Base-by-base conservation (phyloP, 371 early-diverging fungal species). In the Enteropsectra breve region DNA sequence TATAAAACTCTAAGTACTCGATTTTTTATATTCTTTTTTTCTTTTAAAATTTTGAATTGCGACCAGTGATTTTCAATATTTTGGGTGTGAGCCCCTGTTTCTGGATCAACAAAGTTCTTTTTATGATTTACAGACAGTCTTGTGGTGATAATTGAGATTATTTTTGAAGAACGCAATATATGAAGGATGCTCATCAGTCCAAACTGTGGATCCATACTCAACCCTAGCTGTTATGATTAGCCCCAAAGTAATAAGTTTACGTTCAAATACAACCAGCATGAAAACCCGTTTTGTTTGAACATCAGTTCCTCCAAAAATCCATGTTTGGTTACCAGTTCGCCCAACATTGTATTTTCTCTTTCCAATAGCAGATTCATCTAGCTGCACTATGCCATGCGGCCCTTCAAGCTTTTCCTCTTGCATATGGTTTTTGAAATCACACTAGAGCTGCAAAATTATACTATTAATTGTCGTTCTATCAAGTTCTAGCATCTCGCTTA, bases 1-100 rank as follows among this genome's bases (percentile, higher is more conserved):
- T 43, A 43, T 43, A 43, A 15, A 15, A 21, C 15, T 43, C 43
- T 43, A 43, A 43, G 43, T 43, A 43, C 15, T 21, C 15, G 15
- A 43, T 21, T 43, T 43, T 21, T 15, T 15, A 43, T 43, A 43
- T 15, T 21, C 21, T 21, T 43, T 43, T 43, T 21, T 43, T 15
- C 43, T 43, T 43, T 43, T 15, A 43, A 43, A 15, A 15, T 43
- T 21, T 43, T 43, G 43, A 43, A 43, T 21, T 43, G 43, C 15
- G 15, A 15, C 43, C 43, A 43, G 15, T 15, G 21, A 43, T 43
- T 36, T 23, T 62, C 63, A 3, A 62, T 60, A 3, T n/a, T 56
- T 11, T 62, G 24, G 6, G 63, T 62, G 29, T 62, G 63, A 3
- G 32, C 63, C 11, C 63, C 63, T 33, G 63, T 62, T 36, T 60